Evolutionary conservation across 192 early-diverging fungal species (phyloP).

Genomic region (Entomortierella chlamydospora): DNA sequence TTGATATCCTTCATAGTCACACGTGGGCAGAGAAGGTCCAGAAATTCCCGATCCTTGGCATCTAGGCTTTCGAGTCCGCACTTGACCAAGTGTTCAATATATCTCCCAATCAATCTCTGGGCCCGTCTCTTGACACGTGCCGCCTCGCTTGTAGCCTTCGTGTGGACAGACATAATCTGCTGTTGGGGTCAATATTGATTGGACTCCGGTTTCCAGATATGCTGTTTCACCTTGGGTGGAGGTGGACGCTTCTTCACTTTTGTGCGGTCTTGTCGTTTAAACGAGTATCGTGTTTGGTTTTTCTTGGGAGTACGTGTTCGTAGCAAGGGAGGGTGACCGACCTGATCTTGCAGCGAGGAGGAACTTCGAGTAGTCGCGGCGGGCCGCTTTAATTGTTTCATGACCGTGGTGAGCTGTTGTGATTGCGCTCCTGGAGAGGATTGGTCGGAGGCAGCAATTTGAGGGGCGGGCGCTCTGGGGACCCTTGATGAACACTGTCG

Average conservation of each 20-base stretch:
- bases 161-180: neutral
- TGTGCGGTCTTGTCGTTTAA: neutral
- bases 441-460: neutral
- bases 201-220: conserved; percentile 3
- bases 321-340: neutral
- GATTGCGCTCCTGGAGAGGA: neutral
- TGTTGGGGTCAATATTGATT: neutral
- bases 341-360: conserved; percentile 1
- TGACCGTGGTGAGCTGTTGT: conserved; percentile 1
- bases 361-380: neutral
- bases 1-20: conserved; percentile 14
- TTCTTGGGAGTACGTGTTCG: conserved; percentile 1
- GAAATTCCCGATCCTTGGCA: neutral
- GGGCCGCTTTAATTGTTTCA: neutral
- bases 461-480: neutral
- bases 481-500: neutral
- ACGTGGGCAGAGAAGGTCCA: conserved; percentile 18
- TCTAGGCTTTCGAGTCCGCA: neutral
- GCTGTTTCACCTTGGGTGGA: conserved; percentile 6
- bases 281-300: conserved; percentile 11
- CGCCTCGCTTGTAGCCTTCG: conserved; percentile 2
- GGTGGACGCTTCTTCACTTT: neutral
- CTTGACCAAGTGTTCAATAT: conserved; percentile 8
- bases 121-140: conserved; percentile 8
- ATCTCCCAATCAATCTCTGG: conserved; percentile 1